Evolutionary conservation across 768 basidiomycete species (phyloP), one percentile per base, ranked within the genome.

Genomic region (Imleria badia): DNA sequence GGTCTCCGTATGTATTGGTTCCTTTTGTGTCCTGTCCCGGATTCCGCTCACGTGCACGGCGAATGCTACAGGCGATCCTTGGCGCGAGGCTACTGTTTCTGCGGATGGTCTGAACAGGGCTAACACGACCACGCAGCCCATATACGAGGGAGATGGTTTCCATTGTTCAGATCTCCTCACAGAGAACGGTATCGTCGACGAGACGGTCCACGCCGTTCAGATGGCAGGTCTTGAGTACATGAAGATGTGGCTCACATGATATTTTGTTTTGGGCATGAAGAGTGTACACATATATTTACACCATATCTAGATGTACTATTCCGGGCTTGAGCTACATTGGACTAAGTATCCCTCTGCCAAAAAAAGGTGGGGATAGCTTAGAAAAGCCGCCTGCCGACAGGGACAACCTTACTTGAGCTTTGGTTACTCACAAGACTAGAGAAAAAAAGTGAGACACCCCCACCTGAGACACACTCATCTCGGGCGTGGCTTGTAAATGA

Each of bases 51-150:
- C 26, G 40, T 6, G 34, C 6, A n/a, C 10, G 19, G 15, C 7
- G 5, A 22, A 15, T 6, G 14, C 19, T 20, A 39, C 34, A 89
- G 86, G 84, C 43, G 86, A 89, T 61, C 86, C 87, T 17, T 89
- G 87, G 87, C 77, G 80, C 48, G 83, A 86, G 51, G 79, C 82
- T 10, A 89, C 87, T 0, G 74, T 87, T 8, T 87, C 86, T 5
- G 81, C 87, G 0, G 76, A 79, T 29, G 74, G 73, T 14, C 72
- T 76, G 19, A 56, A 67, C 51, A 71, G 78, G 47, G 36, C 63
- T 29, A 85, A 80, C 64, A 85, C 83, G 5, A 51, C 76, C 1
- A 66, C 66, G 1, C 85, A 85, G 60, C 82, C 84, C 0, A 83
- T 89, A 48, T 77, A 72, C 19, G 66, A 81, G 12, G 72, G 81